Percentiles rank a stretch among this genome's conserved stretches.
Conservation (phyloP, 2,329 filamentous ascomycete genomes). For the Colletotrichum sp. region DNA sequence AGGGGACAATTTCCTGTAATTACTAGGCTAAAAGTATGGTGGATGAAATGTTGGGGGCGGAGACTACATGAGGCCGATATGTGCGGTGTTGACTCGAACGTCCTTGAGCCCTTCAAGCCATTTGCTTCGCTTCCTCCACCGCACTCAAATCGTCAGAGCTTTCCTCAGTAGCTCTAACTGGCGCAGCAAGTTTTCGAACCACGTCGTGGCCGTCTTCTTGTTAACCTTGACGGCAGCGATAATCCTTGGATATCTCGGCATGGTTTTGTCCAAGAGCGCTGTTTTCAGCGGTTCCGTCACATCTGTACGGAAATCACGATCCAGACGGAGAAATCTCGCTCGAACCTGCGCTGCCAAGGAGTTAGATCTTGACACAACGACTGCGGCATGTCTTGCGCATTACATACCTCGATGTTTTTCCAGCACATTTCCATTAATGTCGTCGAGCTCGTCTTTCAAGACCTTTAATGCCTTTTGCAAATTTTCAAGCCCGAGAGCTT, state of each 20-base stretch:
- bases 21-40: not conserved
- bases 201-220: not conserved
- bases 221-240: not conserved
- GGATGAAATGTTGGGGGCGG: not conserved
- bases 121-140: not conserved
- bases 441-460: not conserved
- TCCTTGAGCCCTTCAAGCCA: not conserved
- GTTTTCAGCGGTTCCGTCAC: not conserved
- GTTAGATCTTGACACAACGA: not conserved
- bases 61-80: not conserved
- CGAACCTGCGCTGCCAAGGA: not conserved
- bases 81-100: not conserved
- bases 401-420: not conserved
- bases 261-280: not conserved
- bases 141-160: not conserved
- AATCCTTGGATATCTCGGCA: not conserved
- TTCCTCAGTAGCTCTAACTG: not conserved
- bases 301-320: not conserved
- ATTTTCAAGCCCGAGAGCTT: not conserved
- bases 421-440: fast-evolving
- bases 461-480: not conserved
- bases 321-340: not conserved
- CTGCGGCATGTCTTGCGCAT: not conserved
- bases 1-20: not conserved
- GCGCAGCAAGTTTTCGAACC: not conserved